Conservation (phyloP, 306 rosid species). For the Gleditsia sinensis region DNA sequence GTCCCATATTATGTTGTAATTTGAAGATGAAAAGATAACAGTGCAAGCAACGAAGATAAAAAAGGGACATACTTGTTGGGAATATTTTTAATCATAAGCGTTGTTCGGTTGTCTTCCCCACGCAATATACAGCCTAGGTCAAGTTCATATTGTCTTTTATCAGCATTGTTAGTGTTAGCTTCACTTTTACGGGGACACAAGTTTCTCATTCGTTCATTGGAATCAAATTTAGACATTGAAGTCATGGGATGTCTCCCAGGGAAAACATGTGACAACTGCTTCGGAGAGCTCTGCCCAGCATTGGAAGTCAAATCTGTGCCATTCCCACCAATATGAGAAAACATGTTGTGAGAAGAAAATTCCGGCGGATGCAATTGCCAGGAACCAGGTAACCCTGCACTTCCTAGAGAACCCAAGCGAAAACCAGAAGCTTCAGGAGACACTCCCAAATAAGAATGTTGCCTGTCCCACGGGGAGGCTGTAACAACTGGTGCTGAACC, state of each 20-base stretch:
- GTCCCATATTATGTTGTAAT: neutral
- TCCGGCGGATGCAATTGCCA: conserved; percentile 66
- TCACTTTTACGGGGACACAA: conserved; percentile 65
- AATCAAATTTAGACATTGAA: conserved; percentile 58
- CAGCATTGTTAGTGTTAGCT: conserved; percentile 53
- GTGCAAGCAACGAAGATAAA: neutral
- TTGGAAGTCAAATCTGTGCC: conserved; percentile 48
- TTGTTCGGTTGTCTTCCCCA: conserved; percentile 71
- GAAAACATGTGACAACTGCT: conserved; percentile 53
- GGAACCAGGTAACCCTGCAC: conserved; percentile 58
- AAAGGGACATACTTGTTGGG: conserved; percentile 67
- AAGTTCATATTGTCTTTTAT: conserved; percentile 69
- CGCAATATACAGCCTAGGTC: conserved; percentile 59
- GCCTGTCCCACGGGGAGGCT: conserved; percentile 70
- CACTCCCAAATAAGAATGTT: conserved; percentile 52
- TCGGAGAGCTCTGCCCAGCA: conserved; percentile 56
- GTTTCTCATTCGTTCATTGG: conserved; percentile 59
- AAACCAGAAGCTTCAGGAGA: conserved; percentile 68
- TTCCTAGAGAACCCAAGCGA: conserved; percentile 64
- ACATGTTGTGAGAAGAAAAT: conserved; percentile 48
- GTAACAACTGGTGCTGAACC: conserved; percentile 76
- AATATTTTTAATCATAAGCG: conserved; percentile 77
- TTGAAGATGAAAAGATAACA: conserved; percentile 11
- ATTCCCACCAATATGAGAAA: conserved; percentile 62
- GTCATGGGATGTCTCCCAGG: conserved; percentile 58